These are phyloP conservation scores for Botrytis tulipae DNA, from an alignment of 2,329 filamentous ascomycete species.

Conservation along the genomic window DNA sequence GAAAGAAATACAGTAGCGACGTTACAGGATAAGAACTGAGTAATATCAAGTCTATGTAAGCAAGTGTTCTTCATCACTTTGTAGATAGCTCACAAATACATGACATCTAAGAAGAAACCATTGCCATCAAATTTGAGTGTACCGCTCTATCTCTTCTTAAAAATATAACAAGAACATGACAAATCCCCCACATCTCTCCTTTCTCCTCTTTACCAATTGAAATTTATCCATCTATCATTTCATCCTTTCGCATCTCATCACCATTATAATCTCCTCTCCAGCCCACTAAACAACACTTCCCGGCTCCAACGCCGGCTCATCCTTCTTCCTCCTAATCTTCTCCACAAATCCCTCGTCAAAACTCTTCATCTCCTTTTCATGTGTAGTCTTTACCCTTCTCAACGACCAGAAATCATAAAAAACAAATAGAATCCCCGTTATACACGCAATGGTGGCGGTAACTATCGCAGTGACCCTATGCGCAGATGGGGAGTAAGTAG, in stretches of 20 bases:
- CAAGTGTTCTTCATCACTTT: not conserved
- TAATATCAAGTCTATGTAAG: not conserved
- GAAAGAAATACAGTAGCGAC: not conserved
- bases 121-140: not conserved
- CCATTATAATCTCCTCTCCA: not conserved
- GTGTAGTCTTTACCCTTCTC: not conserved
- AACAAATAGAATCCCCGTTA: not conserved
- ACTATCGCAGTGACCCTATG: not conserved
- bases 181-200: not conserved
- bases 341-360: not conserved
- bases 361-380: not conserved
- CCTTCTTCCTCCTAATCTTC: not conserved
- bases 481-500: not conserved
- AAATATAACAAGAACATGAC: not conserved
- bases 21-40: not conserved
- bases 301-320: not conserved
- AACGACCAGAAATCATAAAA: not conserved
- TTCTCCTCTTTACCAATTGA: not conserved
- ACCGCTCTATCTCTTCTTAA: not conserved
- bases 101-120: not conserved
- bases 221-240: not conserved
- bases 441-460: not conserved
- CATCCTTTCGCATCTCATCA: not conserved
- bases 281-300: not conserved
- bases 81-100: not conserved